Percentiles rank a stretch among this genome's conserved stretches.
Conservation (phyloP, 1,284 basidiomycete genomes). For the Volvariella volvacea region DNA sequence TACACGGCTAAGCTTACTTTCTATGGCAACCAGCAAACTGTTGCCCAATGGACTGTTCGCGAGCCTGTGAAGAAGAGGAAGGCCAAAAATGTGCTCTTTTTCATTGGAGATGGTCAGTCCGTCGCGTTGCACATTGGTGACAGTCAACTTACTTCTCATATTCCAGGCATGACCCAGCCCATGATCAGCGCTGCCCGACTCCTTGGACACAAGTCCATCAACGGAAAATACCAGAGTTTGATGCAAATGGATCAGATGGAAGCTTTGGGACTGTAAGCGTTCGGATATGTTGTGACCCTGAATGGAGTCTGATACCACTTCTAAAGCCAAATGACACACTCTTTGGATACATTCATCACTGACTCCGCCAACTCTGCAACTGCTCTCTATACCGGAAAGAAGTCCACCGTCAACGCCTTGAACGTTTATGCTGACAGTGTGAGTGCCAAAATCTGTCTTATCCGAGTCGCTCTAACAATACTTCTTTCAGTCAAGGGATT, state of each 20-base stretch:
- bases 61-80: conserved; percentile 22
- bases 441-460: conserved; percentile 9
- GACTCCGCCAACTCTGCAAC: conserved; percentile 38
- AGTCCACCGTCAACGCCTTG: conserved; percentile 30
- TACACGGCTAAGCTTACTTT: conserved; percentile 26
- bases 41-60: conserved; percentile 29
- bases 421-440: conserved; percentile 35
- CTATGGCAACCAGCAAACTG: conserved; percentile 22
- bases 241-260: conserved; percentile 42
- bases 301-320: neutral
- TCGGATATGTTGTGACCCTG: neutral
- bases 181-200: conserved; percentile 40
- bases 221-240: conserved; percentile 33
- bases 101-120: conserved; percentile 32
- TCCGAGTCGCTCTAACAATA: neutral
- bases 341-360: conserved; percentile 37
- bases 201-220: conserved; percentile 36
- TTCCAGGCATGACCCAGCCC: conserved; percentile 33
- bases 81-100: conserved; percentile 34
- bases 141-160: neutral
- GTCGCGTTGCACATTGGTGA: neutral
- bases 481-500: conserved; percentile 24
- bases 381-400: conserved; percentile 35
- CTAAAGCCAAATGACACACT: conserved; percentile 36
- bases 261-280: conserved; percentile 29